Evolutionary conservation across 768 basidiomycete species (phyloP), one percentile per base, ranked within the genome.

Genomic region (Xerocomellus chrysenteron): DNA sequence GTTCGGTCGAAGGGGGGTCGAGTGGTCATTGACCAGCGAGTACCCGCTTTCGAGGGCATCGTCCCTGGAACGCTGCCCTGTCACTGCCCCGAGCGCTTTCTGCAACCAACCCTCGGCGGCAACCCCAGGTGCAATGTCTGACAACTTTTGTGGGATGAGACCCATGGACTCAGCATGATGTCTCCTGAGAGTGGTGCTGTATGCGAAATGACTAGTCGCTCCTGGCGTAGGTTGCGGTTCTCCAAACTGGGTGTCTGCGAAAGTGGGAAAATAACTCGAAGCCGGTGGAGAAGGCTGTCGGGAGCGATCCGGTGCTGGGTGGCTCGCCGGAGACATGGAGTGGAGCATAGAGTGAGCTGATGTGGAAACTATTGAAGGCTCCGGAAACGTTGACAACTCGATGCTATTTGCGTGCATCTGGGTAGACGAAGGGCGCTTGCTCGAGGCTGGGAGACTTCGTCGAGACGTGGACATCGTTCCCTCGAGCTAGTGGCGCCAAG

Each of bases 191-290:
- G 87, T 90, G 0, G 90, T 92, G 62, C 88, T 91, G 70, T 90
- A 92, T 2, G 90, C 86, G 64, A 93, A 93, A 65, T 93, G 91
- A 5, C 82, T 69, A 32, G 81, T 78, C 1, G 91, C 88, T 50
- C 84, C 85, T 0, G 87, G 78, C 0, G 82, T 77, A 0, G 86
- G 83, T 35, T 82, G 78, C 11, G 86, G 76, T 58, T 82, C 78
- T n/a, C 54, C 73, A 37, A 41, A 76, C 67, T 71, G 72, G 60
- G 60, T 82, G 77, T 51, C 73, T 76, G 81, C 77, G 33, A 84
- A 78, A 2, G 82, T 69, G 0, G 87, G 80, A 64, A 92, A 93
- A 71, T 92, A 92, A 1, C 88, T 80, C 3, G 90, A 91, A 0
- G 91, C 91, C 0, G 91, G 91, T 2, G 90, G 91, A 7, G 88